Base-by-base conservation (phyloP, 73 alveolate species). In the Symbiodinium natans region DNA sequence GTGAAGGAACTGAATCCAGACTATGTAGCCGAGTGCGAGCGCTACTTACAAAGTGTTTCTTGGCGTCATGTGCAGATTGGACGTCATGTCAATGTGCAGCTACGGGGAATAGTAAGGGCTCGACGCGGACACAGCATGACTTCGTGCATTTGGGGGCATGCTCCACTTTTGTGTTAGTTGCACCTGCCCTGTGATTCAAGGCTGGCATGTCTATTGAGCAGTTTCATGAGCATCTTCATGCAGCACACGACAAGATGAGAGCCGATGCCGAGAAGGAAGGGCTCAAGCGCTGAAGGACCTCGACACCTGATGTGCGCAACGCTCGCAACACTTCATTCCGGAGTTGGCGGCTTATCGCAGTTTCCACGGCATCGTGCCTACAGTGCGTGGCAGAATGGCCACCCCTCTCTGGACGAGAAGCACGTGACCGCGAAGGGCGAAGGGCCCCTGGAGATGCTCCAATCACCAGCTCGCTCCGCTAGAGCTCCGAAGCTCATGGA, bases 261-360 rank as follows among this genome's bases (percentile, higher is more conserved):
- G 97, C 77, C 29, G 97, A 90, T 31, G 97, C 88, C 13, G 89
- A 90, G 52, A 13, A n/a, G n/a, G 97, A 90, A 71, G 89, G 87
- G 27, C 48, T 90, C 89, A 9, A 83, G 48, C 74, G 54, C 13
- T 63, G 80, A 63, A 13, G 33, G 80, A 29, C 29, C 36, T 9
- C 38, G 71, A 52, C n/a, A 52, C 31, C n/a, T n/a, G n/a, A n/a
- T 13, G 71, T 52, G 71, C n/a, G 23, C 71, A 7, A n/a, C n/a
- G n/a, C n/a, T n/a, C n/a, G n/a, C n/a, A n/a, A n/a, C n/a, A n/a
- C n/a, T n/a, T n/a, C n/a, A n/a, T n/a, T n/a, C n/a, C n/a, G n/a
- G n/a, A n/a, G n/a, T n/a, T n/a, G n/a, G n/a, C n/a, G n/a, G n/a
- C n/a, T n/a, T n/a, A n/a, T 52, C 71, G n/a, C 31, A 23, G 31